Evolutionary conservation across 1,284 basidiomycete genomes (phyloP), one percentile per base, ranked within the genome.

Genomic region (Ceratobasidium theobromae): DNA sequence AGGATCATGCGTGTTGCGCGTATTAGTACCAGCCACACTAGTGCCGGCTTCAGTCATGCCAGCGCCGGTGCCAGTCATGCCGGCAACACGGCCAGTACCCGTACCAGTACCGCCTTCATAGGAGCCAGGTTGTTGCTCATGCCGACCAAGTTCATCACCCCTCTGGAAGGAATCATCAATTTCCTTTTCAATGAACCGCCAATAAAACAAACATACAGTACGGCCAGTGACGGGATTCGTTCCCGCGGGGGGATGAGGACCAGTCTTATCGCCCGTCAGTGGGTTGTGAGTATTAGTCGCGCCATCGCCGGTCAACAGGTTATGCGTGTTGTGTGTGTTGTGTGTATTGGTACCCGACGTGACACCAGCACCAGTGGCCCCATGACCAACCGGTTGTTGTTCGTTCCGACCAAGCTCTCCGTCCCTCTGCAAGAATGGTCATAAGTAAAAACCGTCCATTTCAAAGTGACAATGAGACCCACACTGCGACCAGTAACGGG

Each of bases 261-360:
- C 55, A 35, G 55, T 58, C 55, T 58, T 58, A n/a, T 58, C 55
- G 38, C 55, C 55, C 2, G 55, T 58, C 41, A 58, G 2, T 1
- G 55, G 55, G 41, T 58, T 46, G 55, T 58, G 55, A 4, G 55
- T 58, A 21, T 58, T 58, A 28, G 9, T 58, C 2, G 33, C 41
- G 41, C 55, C 55, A 35, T 46, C 43, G 23, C 55, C 55, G 4
- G 55, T 58, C 21, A 58, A 18, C 16, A 43, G 55, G 55, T 58
- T 58, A 48, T 58, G 55, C 21, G 54, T 45, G 54, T 57, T 57
- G 40, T 57, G 54, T 3, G 54, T 57, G 18, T 53, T 28, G 33
- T 38, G 35, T n/a, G n/a, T n/a, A n/a, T 38, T 38, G 35, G 35
- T 38, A 38, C 35, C 35, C 8, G 35, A 38, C 8, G 35, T 38